Percentiles rank a stretch among this genome's conserved stretches.
Conservation (phyloP, 768 basidiomycete species). For the Lentinula aciculospora region DNA sequence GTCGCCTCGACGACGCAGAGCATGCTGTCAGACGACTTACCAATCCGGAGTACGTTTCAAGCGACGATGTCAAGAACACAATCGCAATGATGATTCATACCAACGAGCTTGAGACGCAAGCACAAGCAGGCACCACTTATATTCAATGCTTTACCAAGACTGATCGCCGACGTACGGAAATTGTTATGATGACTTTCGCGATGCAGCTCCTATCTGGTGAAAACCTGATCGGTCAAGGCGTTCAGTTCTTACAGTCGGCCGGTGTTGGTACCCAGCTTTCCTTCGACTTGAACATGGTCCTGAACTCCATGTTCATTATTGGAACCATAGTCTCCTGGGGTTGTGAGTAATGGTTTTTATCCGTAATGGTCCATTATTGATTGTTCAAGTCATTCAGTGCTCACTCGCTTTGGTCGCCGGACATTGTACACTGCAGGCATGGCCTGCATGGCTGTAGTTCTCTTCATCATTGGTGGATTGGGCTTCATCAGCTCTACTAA, state of each 20-base stretch:
- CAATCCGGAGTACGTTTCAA: slow-evolving; percentile 10
- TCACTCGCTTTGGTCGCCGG: slow-evolving; percentile 16
- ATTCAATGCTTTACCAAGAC: slow-evolving; percentile 15
- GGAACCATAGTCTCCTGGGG: slow-evolving; percentile 18
- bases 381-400: slow-evolving; percentile 3
- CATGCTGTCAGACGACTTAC: slow-evolving; percentile 12
- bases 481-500: slow-evolving; percentile 8
- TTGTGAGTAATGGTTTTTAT: slow-evolving; percentile 9
- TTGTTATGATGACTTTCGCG: slow-evolving; percentile 21
- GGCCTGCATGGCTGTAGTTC: slow-evolving; percentile 14
- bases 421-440: slow-evolving; percentile 16
- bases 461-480: slow-evolving; percentile 17
- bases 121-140: slow-evolving; percentile 16
- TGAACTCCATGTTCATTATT: slow-evolving; percentile 22
- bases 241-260: slow-evolving; percentile 16
- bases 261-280: slow-evolving; percentile 12
- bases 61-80: slow-evolving; percentile 13
- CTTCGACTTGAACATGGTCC: slow-evolving; percentile 15
- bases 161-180: slow-evolving; percentile 17
- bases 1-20: slow-evolving; percentile 16
- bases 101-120: slow-evolving; percentile 16
- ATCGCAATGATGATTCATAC: slow-evolving; percentile 19
- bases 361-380: background rate
- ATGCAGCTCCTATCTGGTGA: slow-evolving; percentile 18
- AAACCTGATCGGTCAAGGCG: slow-evolving; percentile 18